These are phyloP conservation scores for Colletotrichum melonis DNA, from an alignment of 2,329 filamentous ascomycete genomes.

Conservation along the genomic window DNA sequence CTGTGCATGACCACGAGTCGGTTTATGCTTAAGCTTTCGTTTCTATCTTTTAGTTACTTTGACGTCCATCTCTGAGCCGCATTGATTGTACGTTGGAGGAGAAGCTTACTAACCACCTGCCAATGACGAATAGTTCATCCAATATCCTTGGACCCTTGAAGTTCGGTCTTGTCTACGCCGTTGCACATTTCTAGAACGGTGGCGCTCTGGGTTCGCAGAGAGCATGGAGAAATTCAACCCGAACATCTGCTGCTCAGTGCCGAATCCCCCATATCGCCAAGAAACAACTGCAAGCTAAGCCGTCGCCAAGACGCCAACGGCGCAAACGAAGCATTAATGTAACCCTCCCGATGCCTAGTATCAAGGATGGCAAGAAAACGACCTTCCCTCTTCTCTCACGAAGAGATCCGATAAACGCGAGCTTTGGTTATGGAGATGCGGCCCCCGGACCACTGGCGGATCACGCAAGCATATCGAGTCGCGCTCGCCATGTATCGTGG, in stretches of 20 bases:
- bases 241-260: neutral
- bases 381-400: conserved; percentile 31
- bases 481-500: conserved; percentile 17
- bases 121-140: neutral
- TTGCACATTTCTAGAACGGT: neutral
- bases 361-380: conserved; percentile 6
- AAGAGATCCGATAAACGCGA: conserved; percentile 3
- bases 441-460: neutral
- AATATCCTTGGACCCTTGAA: neutral
- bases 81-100: neutral
- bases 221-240: neutral
- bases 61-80: neutral
- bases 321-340: conserved; percentile 12
- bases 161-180: neutral
- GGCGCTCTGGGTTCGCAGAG: neutral
- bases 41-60: neutral
- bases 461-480: conserved; percentile 8
- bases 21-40: neutral
- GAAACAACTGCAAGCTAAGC: neutral
- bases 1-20: neutral
- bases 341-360: conserved; percentile 7
- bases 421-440: neutral
- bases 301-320: conserved; percentile 30
- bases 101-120: conserved; percentile 15
- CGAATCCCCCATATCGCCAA: conserved; percentile 6